Evolutionary conservation across 805 yeast genomes (phyloP), one percentile per base, ranked within the genome.

Genomic region (Yarrowia sp.): DNA sequence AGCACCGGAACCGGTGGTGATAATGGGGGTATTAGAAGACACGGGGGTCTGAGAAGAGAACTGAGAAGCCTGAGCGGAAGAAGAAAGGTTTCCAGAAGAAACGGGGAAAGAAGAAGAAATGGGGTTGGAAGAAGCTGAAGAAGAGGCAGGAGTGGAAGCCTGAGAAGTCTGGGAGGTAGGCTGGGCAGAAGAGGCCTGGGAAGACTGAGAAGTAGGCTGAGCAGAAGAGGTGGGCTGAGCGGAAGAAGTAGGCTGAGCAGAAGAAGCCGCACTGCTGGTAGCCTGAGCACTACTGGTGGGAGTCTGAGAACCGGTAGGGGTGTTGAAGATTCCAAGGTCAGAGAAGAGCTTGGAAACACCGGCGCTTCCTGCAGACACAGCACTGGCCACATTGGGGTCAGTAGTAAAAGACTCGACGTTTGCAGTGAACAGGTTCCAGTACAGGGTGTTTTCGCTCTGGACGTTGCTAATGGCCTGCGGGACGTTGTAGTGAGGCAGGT

Each of bases 401-500:
- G 45, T 41, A 26, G 46, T 38, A n/a, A 48, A 26, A 7, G 67
- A 49, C 46, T 48, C 22, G 26, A 63, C 40, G 32, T 49, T 49
- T 3, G 3, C 40, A 12, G 67, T 63, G 48, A 63, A 38, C 55
- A 63, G 45, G 26, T 5, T 10, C 46, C 50, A 63, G 40, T 48
- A 63, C 32, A 63, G 32, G 0, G 22, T 16, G 40, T 48, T 40
- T 15, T 8, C 7, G 16, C 48, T 38, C 19, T 41, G 49, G 26
- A 49, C 67, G 32, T 48, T 36, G 48, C 22, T 46, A 9, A 63
- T 63, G n/a, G 67, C 67, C 46, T 48, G 35, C 26, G 5, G 38
- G 8, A 48, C 46, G 16, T 48, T 7, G 40, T 63, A 63, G 26
- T 63, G 67, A 10, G 67, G 67, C 45, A 48, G 48, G 56, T 48